Conservation (phyloP, 2,329 filamentous ascomycete species). For the Curvularia verruculosa region DNA sequence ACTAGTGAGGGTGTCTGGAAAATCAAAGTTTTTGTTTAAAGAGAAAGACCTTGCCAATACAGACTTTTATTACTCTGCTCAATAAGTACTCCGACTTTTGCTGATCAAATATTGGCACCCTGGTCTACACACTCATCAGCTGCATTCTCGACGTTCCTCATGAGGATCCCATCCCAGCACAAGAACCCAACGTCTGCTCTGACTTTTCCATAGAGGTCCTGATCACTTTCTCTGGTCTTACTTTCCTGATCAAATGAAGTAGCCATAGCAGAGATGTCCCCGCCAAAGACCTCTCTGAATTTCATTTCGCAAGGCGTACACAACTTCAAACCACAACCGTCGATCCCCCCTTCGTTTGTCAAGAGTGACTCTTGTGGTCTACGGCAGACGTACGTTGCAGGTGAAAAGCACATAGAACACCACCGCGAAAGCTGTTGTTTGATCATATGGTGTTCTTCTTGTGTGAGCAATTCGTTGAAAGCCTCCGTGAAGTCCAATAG, state of each 20-base stretch:
- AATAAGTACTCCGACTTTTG: not conserved
- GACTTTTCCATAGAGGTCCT: slow-evolving; percentile 7
- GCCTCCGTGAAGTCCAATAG: slow-evolving; percentile 13
- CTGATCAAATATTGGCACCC: not conserved
- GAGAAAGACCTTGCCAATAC: not conserved
- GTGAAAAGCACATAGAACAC: slow-evolving; percentile 42
- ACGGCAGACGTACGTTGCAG: slow-evolving; percentile 25
- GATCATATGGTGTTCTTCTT: slow-evolving; percentile 11
- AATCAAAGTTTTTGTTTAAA: not conserved
- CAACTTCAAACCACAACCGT: slow-evolving; percentile 38
- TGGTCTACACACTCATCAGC: not conserved
- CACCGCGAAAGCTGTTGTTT: slow-evolving; percentile 30
- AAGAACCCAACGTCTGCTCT: slow-evolving; percentile 41
- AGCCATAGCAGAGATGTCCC: slow-evolving; percentile 22
- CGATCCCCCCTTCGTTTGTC: slow-evolving; percentile 13
- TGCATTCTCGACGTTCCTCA: slow-evolving; percentile 16
- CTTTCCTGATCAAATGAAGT: slow-evolving; percentile 28
- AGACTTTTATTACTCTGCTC: not conserved
- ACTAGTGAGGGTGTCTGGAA: not conserved
- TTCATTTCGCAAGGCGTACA: slow-evolving; percentile 27
- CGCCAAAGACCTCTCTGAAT: slow-evolving; percentile 16
- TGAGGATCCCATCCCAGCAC: slow-evolving; percentile 25
- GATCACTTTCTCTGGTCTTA: slow-evolving; percentile 14
- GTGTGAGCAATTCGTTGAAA: slow-evolving; percentile 16
- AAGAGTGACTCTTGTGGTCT: slow-evolving; percentile 10